Percentiles rank a stretch among this genome's conserved stretches.
phyloP scores from a whole-genome alignment of 129 eudicot genomes.

The Pittosporum tobira region DNA sequence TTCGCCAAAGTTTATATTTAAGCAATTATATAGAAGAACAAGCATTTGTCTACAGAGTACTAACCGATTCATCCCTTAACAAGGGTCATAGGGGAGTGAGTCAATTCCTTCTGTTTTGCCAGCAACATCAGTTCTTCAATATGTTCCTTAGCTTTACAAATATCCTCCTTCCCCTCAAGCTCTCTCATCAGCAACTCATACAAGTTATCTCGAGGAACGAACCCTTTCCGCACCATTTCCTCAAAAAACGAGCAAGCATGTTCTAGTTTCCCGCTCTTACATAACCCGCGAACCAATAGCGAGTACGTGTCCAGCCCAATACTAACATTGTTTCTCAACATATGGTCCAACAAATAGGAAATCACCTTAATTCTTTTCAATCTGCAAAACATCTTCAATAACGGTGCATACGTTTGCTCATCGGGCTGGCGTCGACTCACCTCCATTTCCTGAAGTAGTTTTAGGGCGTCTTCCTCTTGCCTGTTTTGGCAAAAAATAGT shows the following conservation, averaged over 20 bases:
- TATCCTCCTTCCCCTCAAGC: constrained; percentile 58
- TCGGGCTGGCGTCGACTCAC: constrained; percentile 35
- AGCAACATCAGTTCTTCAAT: constrained; percentile 44
- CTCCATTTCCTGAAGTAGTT: constrained; percentile 66
- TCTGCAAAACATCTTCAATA: constrained; percentile 71
- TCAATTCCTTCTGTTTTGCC: constrained; percentile 19
- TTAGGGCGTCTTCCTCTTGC: constrained; percentile 67
- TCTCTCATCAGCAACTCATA: constrained; percentile 31
- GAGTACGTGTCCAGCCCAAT: constrained; percentile 49
- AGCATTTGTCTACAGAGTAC: constrained; percentile 17
- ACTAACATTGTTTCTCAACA: constrained; percentile 60
- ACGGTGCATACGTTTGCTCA: constrained; percentile 48
- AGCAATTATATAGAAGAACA: constrained; percentile 6
- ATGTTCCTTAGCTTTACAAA: constrained; percentile 43
- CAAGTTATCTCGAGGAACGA: constrained; percentile 44
- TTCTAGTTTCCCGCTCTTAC: constrained; percentile 44
- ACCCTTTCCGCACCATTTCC: constrained; percentile 53
- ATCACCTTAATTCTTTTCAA: constrained; percentile 78
- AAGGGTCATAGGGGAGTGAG: neutral
- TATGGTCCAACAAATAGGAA: constrained; percentile 59
- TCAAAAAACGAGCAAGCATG: constrained; percentile 65
- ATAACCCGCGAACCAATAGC: constrained; percentile 60
- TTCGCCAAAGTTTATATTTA: too few relatives aligned
- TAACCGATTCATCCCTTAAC: constrained; percentile 7
- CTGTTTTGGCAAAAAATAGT: constrained; percentile 27